phyloP scores from a whole-genome alignment of 768 basidiomycete genomes.

The Trametes cubensis region DNA sequence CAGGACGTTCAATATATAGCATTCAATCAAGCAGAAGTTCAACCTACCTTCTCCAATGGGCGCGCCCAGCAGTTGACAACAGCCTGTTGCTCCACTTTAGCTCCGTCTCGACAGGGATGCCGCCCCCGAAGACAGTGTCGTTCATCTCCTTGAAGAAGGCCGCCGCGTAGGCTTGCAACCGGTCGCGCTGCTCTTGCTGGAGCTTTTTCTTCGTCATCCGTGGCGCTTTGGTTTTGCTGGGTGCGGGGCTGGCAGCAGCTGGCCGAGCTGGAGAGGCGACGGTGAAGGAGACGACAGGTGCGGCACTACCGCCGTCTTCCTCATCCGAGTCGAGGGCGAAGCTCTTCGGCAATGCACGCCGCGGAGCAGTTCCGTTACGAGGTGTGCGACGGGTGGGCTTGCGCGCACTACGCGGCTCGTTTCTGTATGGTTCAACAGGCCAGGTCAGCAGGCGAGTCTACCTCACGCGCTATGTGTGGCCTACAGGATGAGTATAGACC shows the following conservation, averaged over 20 bases:
- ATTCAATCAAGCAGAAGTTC: not conserved
- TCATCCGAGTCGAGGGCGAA: constrained; percentile 1
- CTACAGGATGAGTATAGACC: constrained; percentile 35
- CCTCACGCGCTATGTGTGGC: not conserved
- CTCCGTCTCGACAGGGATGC: constrained; percentile 55
- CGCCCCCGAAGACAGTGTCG: constrained; percentile 52
- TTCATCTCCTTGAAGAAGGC: constrained; percentile 67
- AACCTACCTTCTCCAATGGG: constrained; percentile 61
- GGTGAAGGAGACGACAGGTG: constrained; percentile 1
- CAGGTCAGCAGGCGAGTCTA: not conserved
- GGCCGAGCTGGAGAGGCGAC: constrained; percentile 3
- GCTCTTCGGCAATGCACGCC: not conserved
- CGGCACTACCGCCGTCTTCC: constrained; percentile 1
- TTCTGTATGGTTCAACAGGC: constrained; percentile 24
- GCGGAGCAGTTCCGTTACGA: not conserved
- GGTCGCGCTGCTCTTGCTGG: constrained; percentile 45
- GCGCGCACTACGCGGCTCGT: constrained; percentile 53
- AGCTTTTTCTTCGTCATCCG: constrained; percentile 45
- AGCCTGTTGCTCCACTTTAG: constrained; percentile 71
- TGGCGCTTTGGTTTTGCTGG: constrained; percentile 24
- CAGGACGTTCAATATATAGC: not conserved
- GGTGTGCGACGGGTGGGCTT: constrained; percentile 43
- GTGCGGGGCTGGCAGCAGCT: not conserved
- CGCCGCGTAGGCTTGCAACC: constrained; percentile 55
- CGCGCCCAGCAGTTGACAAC: constrained; percentile 69